phyloP scores from a whole-genome alignment of 2,329 filamentous ascomycete genomes.

The Madurella fahalii region DNA sequence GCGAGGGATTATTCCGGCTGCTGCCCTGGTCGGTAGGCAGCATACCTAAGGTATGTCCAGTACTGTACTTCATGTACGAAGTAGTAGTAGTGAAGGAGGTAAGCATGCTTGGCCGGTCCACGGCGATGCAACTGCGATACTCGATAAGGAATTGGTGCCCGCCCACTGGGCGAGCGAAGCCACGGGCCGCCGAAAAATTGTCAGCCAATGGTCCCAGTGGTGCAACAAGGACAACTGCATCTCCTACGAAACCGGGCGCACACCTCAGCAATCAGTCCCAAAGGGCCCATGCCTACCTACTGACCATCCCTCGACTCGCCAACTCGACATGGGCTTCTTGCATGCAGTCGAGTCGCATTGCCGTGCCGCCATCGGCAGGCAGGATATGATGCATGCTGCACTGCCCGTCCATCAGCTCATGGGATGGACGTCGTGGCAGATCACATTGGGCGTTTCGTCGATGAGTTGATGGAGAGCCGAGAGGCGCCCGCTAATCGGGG shows the following conservation, averaged over 20 bases:
- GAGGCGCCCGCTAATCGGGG: slow-evolving; percentile 20
- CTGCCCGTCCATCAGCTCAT: not conserved
- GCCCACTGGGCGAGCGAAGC: slow-evolving; percentile 1
- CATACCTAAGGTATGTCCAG: too few relatives aligned
- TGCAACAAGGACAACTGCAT: not conserved
- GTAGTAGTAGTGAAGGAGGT: too few relatives aligned
- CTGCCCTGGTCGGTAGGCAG: too few relatives aligned
- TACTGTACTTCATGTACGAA: too few relatives aligned
- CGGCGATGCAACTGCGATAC: not conserved
- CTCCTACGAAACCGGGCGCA: slow-evolving; percentile 9
- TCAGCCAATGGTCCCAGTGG: slow-evolving; percentile 6
- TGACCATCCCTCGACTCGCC: too few relatives aligned
- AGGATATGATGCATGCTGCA: not conserved
- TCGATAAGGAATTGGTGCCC: slow-evolving; percentile 2
- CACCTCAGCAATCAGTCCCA: not conserved
- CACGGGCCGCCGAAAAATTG: not conserved
- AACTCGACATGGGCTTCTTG: not conserved
- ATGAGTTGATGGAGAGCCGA: slow-evolving; percentile 3
- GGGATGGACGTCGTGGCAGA: slow-evolving; percentile 10
- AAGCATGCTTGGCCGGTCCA: not conserved
- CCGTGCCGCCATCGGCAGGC: not conserved
- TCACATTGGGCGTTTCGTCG: slow-evolving; percentile 2
- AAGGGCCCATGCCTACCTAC: not conserved
- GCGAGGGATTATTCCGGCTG: not conserved
- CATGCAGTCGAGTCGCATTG: not conserved